Evolutionary conservation across 176 grass and related monocot species (phyloP).

Genomic region (Juncus inflexus): DNA sequence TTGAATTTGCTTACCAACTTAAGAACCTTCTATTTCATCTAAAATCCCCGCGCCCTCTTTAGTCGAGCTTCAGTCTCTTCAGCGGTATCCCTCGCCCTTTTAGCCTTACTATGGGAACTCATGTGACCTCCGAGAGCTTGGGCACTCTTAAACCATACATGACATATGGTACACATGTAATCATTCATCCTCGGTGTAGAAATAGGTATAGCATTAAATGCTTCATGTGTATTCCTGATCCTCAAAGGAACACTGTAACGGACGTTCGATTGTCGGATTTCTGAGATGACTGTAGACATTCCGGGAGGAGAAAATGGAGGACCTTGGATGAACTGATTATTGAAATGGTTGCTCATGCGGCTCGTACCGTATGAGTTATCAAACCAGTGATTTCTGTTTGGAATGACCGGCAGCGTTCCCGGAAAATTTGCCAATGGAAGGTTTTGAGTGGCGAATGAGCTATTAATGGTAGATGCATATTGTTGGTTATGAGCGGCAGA

Average conservation of each 20-base stretch:
- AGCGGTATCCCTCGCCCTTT: not conserved
- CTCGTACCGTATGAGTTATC: too few species aligned
- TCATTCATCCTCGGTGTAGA: not conserved
- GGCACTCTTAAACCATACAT: not conserved
- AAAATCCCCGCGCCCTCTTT: not conserved
- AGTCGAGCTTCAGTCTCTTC: not conserved
- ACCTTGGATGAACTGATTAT: too few species aligned
- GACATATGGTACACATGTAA: conserved; percentile 1
- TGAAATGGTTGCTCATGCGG: too few species aligned
- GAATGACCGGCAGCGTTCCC: not conserved
- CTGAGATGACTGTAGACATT: too few species aligned
- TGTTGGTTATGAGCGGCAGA: too few species aligned
- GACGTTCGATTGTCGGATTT: too few species aligned
- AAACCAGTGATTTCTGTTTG: not conserved
- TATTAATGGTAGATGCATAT: not conserved
- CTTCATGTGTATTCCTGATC: too few species aligned
- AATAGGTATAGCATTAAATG: too few species aligned
- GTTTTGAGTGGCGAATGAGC: not conserved
- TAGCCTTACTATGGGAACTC: conserved; percentile 8
- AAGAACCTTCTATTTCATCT: too few species aligned
- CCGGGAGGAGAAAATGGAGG: too few species aligned
- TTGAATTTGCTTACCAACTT: too few species aligned
- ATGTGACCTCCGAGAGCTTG: conserved; percentile 11
- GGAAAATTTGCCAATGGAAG: not conserved
- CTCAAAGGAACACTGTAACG: not conserved